Evolutionary conservation across 805 yeast genomes (phyloP).

Genomic region (Pichia californica): DNA sequence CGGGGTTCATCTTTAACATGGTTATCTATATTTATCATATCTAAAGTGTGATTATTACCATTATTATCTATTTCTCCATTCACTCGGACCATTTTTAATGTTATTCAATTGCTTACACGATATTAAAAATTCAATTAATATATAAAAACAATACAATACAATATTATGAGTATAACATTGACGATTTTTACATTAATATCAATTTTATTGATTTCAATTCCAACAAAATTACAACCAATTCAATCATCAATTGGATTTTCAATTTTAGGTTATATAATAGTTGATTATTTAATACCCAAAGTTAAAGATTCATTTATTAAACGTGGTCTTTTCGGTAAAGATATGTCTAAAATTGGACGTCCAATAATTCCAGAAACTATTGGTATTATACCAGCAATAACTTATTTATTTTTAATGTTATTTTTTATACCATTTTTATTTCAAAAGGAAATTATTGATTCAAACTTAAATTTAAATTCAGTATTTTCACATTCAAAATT

Average conservation of each 20-base stretch:
- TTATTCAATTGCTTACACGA: too few species aligned
- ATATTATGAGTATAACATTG: too few species aligned
- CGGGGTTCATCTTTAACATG: too few species aligned
- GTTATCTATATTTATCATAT: too few species aligned
- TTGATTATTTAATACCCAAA: slow-evolving; percentile 59
- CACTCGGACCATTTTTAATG: too few species aligned
- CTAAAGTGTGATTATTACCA: too few species aligned
- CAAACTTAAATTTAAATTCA: slow-evolving; percentile 49
- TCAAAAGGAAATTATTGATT: slow-evolving; percentile 45
- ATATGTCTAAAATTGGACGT: slow-evolving; percentile 65
- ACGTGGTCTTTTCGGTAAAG: slow-evolving; percentile 82
- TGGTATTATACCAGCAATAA: slow-evolving; percentile 83
- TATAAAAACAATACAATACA: too few species aligned
- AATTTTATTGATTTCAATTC: background rate
- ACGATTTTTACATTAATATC: too few species aligned
- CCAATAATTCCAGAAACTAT: slow-evolving; percentile 85
- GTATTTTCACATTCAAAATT: slow-evolving; percentile 75
- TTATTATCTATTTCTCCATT: too few species aligned
- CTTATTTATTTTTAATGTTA: slow-evolving; percentile 75
- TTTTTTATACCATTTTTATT: slow-evolving; percentile 80
- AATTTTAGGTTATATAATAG: slow-evolving; percentile 56
- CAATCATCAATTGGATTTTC: slow-evolving; percentile 61
- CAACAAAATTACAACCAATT: slow-evolving; percentile 33
- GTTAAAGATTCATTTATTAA: slow-evolving; percentile 60
- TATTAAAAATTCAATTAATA: too few species aligned